phyloP scores from a whole-genome alignment of 306 rosid species.

The Potentilla sterilis region DNA sequence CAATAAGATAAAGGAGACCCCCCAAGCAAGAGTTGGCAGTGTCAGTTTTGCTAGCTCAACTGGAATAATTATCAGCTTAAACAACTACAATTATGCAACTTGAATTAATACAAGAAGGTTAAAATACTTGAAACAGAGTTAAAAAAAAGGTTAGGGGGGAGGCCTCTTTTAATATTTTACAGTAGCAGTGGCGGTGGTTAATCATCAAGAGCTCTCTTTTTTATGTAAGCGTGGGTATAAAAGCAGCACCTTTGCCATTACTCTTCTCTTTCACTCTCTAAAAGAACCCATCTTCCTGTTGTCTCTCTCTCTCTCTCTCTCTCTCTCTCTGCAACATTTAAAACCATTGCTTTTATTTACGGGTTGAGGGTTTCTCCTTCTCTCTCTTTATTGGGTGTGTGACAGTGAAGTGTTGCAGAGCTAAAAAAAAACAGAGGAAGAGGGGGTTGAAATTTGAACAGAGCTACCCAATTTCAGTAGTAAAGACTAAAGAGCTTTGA shows the following conservation, averaged over 20 bases:
- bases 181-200: constrained; percentile 86
- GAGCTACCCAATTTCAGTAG: constrained; percentile 39
- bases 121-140: constrained; percentile 16
- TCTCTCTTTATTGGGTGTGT: constrained; percentile 28
- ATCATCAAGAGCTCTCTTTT: constrained; percentile 89
- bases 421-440: constrained; percentile 23
- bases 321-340: constrained; percentile 13
- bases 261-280: constrained; percentile 28
- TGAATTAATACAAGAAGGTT: constrained; percentile 6
- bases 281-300: too few species aligned
- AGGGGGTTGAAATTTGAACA: constrained; percentile 28
- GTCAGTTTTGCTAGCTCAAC: constrained; percentile 68
- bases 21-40: constrained; percentile 62
- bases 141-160: too few species aligned
- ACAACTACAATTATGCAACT: constrained; percentile 20
- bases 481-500: constrained; percentile 41
- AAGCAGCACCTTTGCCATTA: constrained; percentile 37
- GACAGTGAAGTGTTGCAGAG: constrained; percentile 38
- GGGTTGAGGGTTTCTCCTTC: not conserved
- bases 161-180: constrained; percentile 36
- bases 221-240: constrained; percentile 84
- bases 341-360: constrained; percentile 10
- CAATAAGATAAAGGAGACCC: constrained; percentile 45
- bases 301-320: not conserved
- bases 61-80: constrained; percentile 47